Base-by-base conservation (phyloP, 2,329 filamentous ascomycete genomes). In the Boeremia exigua region DNA sequence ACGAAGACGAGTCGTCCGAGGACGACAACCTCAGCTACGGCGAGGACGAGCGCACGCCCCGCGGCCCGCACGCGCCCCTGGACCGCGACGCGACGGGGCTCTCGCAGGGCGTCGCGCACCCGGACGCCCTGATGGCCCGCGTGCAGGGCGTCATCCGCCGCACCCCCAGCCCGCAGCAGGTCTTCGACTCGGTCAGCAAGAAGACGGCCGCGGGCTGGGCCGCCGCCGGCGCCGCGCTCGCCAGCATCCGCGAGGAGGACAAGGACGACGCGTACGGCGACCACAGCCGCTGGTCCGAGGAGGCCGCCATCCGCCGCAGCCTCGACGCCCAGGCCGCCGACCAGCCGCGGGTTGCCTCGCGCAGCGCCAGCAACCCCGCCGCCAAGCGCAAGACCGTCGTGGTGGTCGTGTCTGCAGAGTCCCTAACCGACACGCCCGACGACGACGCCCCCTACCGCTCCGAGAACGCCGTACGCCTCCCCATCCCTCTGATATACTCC, bases 201-300 rank as follows among this genome's bases (percentile, higher is more conserved):
- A 89, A 87, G 56, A 88, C 96, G 29, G 88, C 86, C 14, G 91
- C 92, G 0, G 90, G 92, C 14, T 84, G 96, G 61, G 89, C 91
- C 25, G 92, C 92, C 9, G 92, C 92, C 0, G 92, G 92, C 37
- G 92, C 89, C 59, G 92, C 92, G 25, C 80, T 97, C 63, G 88
- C 88, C 49, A 88, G 90, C 14, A 95, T 96, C 62, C 85, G 90
- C 51, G 91, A 96, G 73, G 92, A 96, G 71, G 90, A 93, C 70
- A 88, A 86, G 71, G 84, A 86, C 59, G 89, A 89, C 47, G 48
- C 48, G 8, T 95, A 89, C 73, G 88, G 87, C 61, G 94, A 97
- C 74, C 91, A 95, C 76, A 90, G 91, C 72, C 87, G 91, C 48
- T 97, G 94, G 94, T 92, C 89, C 12, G 92, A 97, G 75, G 93